Conservation (phyloP, 2,329 filamentous ascomycete species). For the Calonectria pseudoturangicola region DNA sequence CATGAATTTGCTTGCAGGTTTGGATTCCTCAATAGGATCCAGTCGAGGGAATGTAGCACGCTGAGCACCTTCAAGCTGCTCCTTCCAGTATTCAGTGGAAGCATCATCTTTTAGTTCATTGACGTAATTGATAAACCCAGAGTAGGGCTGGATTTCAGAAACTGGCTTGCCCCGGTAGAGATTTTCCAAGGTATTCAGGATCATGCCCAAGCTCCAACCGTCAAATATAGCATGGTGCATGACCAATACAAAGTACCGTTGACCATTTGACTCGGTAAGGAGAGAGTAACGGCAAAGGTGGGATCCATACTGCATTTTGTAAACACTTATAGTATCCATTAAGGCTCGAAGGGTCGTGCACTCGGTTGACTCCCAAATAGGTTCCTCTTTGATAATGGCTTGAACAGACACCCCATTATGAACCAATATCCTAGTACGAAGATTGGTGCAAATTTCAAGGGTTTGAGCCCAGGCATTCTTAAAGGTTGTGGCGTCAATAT, state of each 20-base stretch:
- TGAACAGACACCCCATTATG: slow-evolving; percentile 13
- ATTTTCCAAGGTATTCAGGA: slow-evolving; percentile 2
- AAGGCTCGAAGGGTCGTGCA: not conserved
- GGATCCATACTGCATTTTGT: slow-evolving; percentile 26
- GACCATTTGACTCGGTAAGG: not conserved
- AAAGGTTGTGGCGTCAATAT: not conserved
- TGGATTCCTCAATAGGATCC: not conserved
- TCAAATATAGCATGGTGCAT: slow-evolving; percentile 52
- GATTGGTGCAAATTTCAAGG: not conserved
- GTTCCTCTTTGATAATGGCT: slow-evolving; percentile 11
- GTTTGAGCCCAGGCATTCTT: slow-evolving; percentile 17
- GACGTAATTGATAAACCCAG: slow-evolving; percentile 18
- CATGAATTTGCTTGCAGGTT: slow-evolving; percentile 10
- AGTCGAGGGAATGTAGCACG: slow-evolving; percentile 12
- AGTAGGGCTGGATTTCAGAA: not conserved
- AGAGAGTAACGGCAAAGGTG: slow-evolving; percentile 23
- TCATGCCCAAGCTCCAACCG: slow-evolving; percentile 47
- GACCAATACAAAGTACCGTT: slow-evolving; percentile 33
- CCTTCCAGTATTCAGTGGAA: slow-evolving; percentile 20
- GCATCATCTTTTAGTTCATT: not conserved
- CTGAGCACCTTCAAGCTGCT: slow-evolving; percentile 19
- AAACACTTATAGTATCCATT: not conserved
- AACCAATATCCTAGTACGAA: slow-evolving; percentile 17
- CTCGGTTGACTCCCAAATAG: slow-evolving; percentile 13
- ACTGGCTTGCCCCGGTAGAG: not conserved